phyloP scores from a whole-genome alignment of 2,329 filamentous ascomycete genomes.

The Cercospora canescens region DNA sequence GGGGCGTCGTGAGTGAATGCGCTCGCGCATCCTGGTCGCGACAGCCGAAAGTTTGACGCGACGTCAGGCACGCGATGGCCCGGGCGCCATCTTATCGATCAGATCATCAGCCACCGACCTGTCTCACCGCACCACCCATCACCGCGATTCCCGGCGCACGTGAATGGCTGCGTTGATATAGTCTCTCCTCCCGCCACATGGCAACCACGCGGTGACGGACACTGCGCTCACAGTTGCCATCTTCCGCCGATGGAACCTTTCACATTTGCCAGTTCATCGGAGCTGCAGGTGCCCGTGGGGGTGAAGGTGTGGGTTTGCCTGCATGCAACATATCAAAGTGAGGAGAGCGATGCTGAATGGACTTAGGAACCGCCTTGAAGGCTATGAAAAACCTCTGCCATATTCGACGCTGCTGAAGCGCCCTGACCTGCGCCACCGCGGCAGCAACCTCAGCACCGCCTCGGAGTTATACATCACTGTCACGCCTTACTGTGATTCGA shows the following conservation, averaged over 20 bases:
- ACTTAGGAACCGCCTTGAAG: conserved; percentile 67
- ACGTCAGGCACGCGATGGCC: conserved; percentile 1
- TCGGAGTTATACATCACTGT: conserved; percentile 92
- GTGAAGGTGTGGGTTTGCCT: conserved; percentile 60
- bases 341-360: neutral
- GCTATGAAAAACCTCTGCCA: conserved; percentile 71
- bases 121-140: neutral
- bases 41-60: conserved; percentile 2
- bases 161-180: neutral
- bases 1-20: neutral
- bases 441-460: conserved; percentile 76
- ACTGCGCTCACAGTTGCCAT: neutral
- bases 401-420: conserved; percentile 77
- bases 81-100: neutral
- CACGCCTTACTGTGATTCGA: conserved; percentile 94
- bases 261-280: conserved; percentile 88
- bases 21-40: conserved; percentile 2
- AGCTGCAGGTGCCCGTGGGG: conserved; percentile 70
- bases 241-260: conserved; percentile 81
- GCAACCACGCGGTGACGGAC: neutral
- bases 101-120: neutral
- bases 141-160: neutral
- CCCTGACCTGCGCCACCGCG: conserved; percentile 80
- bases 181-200: neutral
- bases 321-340: neutral